Base-by-base conservation (phyloP, 1,284 basidiomycete genomes). In the Violaceomyces palustris region DNA sequence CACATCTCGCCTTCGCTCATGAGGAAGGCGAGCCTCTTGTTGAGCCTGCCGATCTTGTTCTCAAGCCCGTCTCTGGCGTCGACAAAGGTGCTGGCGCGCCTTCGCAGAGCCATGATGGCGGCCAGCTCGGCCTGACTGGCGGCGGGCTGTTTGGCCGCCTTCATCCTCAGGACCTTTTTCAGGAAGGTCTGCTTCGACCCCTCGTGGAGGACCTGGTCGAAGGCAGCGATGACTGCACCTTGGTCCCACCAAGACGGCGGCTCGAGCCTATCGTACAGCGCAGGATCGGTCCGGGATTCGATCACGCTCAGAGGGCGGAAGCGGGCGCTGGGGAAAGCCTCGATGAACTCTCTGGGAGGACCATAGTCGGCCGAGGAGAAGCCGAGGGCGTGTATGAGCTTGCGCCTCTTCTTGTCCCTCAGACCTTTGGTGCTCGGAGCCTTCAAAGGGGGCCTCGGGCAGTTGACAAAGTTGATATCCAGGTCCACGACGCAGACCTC, bases 181-280 rank as follows among this genome's bases (percentile, higher is more conserved):
- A 69, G 40, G 45, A 65, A 45, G 39, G 51, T 61, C 6, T 58
- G 50, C 26, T 56, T 54, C 23, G 61, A 48, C 27, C 52, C 58
- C 30, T 69, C 60, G 38, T 63, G 64, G 17, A 69, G 44, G 12
- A 92, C 87, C 48, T 79, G 79, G 74, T 93, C 89, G 60, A 94
- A 92, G 6, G 87, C 89, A 53, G 86, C 83, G 41, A 94, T 85
- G 64, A 92, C 86, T 18, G 84, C 82, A 10, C 84, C 86, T 32
- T 87, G 87, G 69, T 89, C 83, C 89, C 89, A 94, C 90, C 90
- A 94, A 50, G 83, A 81, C 0, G 90, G 91, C 28, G 85, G 79
- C 67, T 87, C 86, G 72, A 91, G 24, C 83, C 85, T 40, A 84
- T 79, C 75, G 86, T 88, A 24, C 83, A 85, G 72, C 84, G 84